Percentiles rank a stretch among this genome's conserved stretches.
Evolutionary conservation across 768 basidiomycete species (phyloP).

Genomic region (Hemileccinum impolitum): DNA sequence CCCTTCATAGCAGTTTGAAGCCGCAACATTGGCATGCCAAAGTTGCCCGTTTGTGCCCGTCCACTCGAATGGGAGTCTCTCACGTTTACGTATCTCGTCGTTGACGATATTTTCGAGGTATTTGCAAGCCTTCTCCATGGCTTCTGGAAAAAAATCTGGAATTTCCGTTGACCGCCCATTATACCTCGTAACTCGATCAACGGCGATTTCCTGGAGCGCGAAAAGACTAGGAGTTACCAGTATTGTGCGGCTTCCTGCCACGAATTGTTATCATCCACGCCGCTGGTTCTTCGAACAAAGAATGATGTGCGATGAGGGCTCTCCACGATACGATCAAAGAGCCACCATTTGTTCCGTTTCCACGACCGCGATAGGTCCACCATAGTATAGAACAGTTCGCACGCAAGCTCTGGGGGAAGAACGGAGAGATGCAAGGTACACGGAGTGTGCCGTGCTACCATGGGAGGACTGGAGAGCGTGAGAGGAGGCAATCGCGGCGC

Average conservation of each 20-base stretch:
- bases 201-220: neutral
- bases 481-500: conserved; percentile 51
- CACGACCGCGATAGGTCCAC: conserved; percentile 56
- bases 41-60: conserved; percentile 28
- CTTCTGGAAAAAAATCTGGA: conserved; percentile 54
- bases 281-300: conserved; percentile 54
- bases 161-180: conserved; percentile 64
- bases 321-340: conserved; percentile 78
- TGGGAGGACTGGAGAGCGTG: conserved; percentile 54
- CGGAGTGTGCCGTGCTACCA: conserved; percentile 68
- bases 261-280: conserved; percentile 40
- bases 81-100: conserved; percentile 59
- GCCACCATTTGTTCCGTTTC: conserved; percentile 80
- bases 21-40: conserved; percentile 85
- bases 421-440: conserved; percentile 70
- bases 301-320: conserved; percentile 83
- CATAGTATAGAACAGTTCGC: conserved; percentile 71
- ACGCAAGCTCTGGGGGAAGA: conserved; percentile 74
- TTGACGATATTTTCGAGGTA: conserved; percentile 71
- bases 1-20: conserved; percentile 83
- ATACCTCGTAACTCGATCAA: conserved; percentile 58
- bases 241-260: conserved; percentile 75
- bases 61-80: conserved; percentile 69
- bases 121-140: conserved; percentile 77
- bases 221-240: conserved; percentile 46